These are phyloP conservation scores for Camellia oleifera DNA, from an alignment of 179 eudicot genomes.

Conservation along the genomic window DNA sequence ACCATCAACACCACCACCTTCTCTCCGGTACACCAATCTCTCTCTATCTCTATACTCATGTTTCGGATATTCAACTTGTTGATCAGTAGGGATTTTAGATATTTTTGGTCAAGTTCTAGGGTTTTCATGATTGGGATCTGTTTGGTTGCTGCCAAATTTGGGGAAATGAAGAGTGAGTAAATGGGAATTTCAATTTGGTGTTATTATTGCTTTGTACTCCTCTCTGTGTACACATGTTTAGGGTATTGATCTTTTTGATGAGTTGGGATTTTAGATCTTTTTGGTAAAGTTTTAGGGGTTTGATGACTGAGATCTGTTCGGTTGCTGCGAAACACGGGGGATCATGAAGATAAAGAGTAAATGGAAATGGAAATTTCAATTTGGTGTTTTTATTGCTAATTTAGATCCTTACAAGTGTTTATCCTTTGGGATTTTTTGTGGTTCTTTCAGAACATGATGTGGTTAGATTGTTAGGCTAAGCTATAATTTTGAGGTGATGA, in stretches of 20 bases:
- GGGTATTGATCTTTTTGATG: not conserved
- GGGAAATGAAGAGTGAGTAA: not conserved
- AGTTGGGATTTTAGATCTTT: not conserved
- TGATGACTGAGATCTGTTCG: not conserved
- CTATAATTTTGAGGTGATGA: not conserved
- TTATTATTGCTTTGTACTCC: no score
- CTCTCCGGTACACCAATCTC: conserved; percentile 38
- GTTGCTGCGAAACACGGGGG: not conserved
- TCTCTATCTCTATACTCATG: not conserved
- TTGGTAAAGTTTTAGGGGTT: conserved; percentile 3
- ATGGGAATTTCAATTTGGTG: not conserved
- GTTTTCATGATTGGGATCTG: conserved; percentile 7
- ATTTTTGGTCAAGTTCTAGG: not conserved
- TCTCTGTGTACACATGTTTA: no score
- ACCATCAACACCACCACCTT: conserved; percentile 45
- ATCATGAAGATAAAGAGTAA: no score
- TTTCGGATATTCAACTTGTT: not conserved
- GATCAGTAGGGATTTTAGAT: not conserved
- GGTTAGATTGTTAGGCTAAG: not conserved
- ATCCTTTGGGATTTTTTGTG: not conserved
- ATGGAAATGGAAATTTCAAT: not conserved
- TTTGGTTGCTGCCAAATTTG: not conserved
- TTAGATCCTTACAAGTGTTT: not conserved
- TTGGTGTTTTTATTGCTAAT: not conserved
- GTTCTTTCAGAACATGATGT: not conserved